These are phyloP conservation scores for Colletotrichum liaoningense DNA, from an alignment of 2,329 filamentous ascomycete genomes.

Conservation along the genomic window DNA sequence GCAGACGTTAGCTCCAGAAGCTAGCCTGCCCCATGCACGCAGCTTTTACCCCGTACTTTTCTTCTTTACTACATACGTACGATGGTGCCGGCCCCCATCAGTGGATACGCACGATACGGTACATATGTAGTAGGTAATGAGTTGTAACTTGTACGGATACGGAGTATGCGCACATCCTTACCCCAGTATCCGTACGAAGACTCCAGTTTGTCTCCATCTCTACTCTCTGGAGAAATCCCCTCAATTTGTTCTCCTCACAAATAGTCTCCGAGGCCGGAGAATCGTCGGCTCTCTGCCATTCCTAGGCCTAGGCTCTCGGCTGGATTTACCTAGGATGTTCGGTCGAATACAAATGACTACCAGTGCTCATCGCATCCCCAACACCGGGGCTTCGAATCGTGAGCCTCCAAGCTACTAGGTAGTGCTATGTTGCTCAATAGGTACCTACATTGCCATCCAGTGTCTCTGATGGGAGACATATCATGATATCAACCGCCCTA, in stretches of 20 bases:
- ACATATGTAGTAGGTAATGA: too few relatives aligned
- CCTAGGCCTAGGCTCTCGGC: background rate
- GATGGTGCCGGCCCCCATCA: background rate
- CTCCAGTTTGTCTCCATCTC: too few relatives aligned
- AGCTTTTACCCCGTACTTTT: background rate
- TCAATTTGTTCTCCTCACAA: background rate
- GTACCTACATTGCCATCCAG: too few relatives aligned
- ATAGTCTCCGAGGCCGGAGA: background rate
- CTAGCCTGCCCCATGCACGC: background rate
- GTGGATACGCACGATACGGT: background rate
- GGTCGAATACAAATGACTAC: background rate
- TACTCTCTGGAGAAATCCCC: too few relatives aligned
- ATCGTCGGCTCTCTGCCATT: background rate
- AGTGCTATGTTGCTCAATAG: too few relatives aligned
- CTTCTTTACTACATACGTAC: background rate
- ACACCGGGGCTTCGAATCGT: background rate
- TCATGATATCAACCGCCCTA: too few relatives aligned
- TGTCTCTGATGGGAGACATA: too few relatives aligned
- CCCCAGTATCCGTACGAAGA: too few relatives aligned
- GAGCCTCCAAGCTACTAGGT: background rate
- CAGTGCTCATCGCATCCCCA: background rate
- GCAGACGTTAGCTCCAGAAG: background rate
- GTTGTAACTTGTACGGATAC: too few relatives aligned
- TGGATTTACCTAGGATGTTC: background rate
- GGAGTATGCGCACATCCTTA: too few relatives aligned